Conservation (phyloP, 1,284 basidiomycete genomes). For the Ceratobasidium sp. region DNA sequence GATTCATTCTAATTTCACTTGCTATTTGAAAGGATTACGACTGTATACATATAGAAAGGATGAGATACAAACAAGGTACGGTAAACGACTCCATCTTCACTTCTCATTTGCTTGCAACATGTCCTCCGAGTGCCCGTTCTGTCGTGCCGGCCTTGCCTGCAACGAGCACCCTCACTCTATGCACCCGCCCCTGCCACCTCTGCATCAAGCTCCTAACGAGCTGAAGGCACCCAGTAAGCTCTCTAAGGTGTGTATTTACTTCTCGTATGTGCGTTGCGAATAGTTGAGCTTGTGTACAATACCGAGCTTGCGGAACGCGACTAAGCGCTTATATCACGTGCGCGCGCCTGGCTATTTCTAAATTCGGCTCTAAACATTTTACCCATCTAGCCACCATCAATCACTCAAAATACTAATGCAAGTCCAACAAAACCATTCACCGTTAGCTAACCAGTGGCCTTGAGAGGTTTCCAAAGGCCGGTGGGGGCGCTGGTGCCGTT, state of each 20-base stretch:
- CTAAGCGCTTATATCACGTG: too few species aligned
- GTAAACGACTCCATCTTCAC: background rate
- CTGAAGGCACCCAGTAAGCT: background rate
- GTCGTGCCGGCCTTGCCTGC: background rate
- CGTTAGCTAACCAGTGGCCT: too few species aligned
- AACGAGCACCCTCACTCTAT: background rate
- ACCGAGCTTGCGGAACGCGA: too few species aligned
- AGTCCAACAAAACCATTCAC: too few species aligned
- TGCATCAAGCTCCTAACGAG: background rate
- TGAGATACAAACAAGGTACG: background rate
- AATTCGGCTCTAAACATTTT: too few species aligned
- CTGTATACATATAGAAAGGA: background rate
- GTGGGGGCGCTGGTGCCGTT: too few species aligned
- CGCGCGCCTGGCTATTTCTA: too few species aligned
- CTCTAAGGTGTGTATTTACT: background rate
- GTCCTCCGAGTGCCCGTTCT: slow-evolving; percentile 4
- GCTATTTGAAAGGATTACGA: background rate
- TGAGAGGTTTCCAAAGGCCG: too few species aligned
- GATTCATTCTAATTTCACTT: background rate
- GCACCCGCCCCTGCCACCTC: background rate
- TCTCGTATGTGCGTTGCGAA: too few species aligned
- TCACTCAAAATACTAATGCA: too few species aligned
- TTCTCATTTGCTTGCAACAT: background rate
- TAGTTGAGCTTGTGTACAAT: too few species aligned
- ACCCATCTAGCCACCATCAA: too few species aligned